A percentile compares a stretch with the other conserved stretches of the same genome.
These are phyloP conservation scores for Pholiota microspora DNA, from an alignment of 768 basidiomycete genomes.

Conservation along the genomic window DNA sequence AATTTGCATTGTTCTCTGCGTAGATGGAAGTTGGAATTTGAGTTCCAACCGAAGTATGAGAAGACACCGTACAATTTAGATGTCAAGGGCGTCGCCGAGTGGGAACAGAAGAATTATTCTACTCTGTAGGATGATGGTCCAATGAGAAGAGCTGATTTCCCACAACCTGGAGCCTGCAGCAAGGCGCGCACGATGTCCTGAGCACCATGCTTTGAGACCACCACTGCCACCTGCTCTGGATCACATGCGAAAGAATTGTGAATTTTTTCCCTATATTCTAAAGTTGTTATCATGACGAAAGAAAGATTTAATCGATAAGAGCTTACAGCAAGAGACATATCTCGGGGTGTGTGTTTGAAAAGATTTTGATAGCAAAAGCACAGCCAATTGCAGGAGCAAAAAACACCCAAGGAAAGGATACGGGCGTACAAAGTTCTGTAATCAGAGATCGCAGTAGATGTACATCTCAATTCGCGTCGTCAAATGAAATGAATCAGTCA, in stretches of 20 bases:
- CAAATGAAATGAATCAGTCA: neutral
- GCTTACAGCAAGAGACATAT: neutral
- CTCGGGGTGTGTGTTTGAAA: too few relatives aligned
- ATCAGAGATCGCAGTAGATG: neutral
- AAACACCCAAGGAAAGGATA: neutral
- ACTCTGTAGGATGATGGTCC: neutral
- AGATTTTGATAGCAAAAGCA: neutral
- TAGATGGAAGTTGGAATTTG: neutral
- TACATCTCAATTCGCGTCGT: neutral
- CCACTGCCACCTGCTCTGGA: neutral
- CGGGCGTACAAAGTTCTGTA: neutral
- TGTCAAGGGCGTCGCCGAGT: neutral
- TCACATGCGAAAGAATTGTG: neutral
- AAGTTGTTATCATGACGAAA: slow-evolving; percentile 5
- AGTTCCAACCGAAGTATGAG: neutral
- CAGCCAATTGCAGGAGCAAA: neutral
- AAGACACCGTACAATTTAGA: neutral
- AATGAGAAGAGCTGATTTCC: neutral
- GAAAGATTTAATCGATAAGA: neutral
- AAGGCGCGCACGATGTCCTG: neutral
- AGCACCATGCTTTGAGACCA: neutral
- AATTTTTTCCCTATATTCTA: neutral
- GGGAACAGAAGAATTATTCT: neutral
- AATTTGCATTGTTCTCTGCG: neutral
- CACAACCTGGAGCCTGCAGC: neutral